Evolutionary conservation across 2,329 filamentous ascomycete genomes (phyloP).

Genomic region (Purpureocillium lavendulum): DNA sequence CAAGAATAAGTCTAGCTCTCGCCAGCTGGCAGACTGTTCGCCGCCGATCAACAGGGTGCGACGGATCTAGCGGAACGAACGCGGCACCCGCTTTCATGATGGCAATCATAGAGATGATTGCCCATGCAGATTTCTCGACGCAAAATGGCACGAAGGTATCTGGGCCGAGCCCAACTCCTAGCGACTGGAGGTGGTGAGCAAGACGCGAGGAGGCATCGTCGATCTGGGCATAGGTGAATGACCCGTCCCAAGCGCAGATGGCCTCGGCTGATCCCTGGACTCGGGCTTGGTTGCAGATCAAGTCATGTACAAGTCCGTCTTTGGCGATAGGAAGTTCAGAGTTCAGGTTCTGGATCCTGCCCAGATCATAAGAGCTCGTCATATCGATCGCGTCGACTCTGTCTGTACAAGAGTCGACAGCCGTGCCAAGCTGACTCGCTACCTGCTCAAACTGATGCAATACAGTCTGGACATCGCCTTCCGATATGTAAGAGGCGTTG

Average conservation of each 20-base stretch:
- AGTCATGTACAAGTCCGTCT: not conserved
- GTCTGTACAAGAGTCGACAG: not conserved
- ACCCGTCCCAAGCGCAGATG: constrained; percentile 7
- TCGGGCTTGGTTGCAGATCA: not conserved
- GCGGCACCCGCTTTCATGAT: constrained; percentile 17
- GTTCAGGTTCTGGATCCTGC: not conserved
- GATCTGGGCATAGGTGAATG: constrained; percentile 5
- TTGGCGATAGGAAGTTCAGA: not conserved
- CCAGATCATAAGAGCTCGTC: not conserved
- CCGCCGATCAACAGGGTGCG: constrained; percentile 6
- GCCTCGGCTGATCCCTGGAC: not conserved
- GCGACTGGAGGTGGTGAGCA: constrained; percentile 1
- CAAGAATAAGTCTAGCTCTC: constrained; percentile 5
- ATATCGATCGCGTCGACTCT: not conserved
- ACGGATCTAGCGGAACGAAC: constrained; percentile 17
- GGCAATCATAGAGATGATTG: constrained; percentile 12
- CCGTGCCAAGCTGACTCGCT: not conserved
- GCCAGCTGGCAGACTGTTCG: constrained; percentile 3
- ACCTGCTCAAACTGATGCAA: constrained; percentile 5
- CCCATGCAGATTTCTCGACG: constrained; percentile 10
- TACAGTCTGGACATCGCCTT: constrained; percentile 1
- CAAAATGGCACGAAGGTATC: constrained; percentile 1
- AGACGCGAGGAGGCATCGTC: constrained; percentile 1
- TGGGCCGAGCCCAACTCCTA: not conserved
- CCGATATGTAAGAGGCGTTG: not conserved